Evolutionary conservation across 352 stramenopile species (phyloP), one percentile per base, ranked within the genome.

Genomic region (Thalassiosira hispida): DNA sequence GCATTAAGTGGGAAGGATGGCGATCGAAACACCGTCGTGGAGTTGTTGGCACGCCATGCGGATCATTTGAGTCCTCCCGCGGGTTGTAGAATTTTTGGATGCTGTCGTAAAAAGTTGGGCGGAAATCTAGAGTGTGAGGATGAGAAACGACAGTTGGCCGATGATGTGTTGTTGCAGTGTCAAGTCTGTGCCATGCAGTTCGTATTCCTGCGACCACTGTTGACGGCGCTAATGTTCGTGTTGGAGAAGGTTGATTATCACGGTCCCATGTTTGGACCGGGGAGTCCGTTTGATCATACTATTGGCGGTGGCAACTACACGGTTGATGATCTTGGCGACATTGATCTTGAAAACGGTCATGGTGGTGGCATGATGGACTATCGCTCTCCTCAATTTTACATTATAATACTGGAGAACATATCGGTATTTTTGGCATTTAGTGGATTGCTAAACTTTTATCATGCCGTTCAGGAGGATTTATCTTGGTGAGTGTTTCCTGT

Each of bases 401-500:
- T 98, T 33, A 95, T 94, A 23, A 84, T 99, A 23, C 72, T 98
- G 35, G 91, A 98, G 53, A 99, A 99, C 86, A 75, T 96, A 38
- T 98, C 92, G 46, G 97, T 99, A 63, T 98, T 96, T 68, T 96
- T 98, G 81, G 96, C 97, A 20, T 98, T 99, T 85, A 98, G 98
- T 86, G 98, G 98, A 73, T 88, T 99, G 65, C 91, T 99, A 42
- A 95, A 98, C 29, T 99, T 99, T 84, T 99, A 99, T 87, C 90
- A 98, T 76, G 95, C 96, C 9, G 89, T 98, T 4, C 90, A 96
- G 44, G 88, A 94, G 3, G 95, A 98, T 38, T 84, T 99, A 23
- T 92, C 87, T 64, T 96, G 95, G 66, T 98, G 96, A 90, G 95
- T 77, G 22, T 8, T 9, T n/a, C 14, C 23, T 5, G 27, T 14